Evolutionary conservation across 208 protist genomes (phyloP).

Genomic region (Crithidia thermophila): DNA sequence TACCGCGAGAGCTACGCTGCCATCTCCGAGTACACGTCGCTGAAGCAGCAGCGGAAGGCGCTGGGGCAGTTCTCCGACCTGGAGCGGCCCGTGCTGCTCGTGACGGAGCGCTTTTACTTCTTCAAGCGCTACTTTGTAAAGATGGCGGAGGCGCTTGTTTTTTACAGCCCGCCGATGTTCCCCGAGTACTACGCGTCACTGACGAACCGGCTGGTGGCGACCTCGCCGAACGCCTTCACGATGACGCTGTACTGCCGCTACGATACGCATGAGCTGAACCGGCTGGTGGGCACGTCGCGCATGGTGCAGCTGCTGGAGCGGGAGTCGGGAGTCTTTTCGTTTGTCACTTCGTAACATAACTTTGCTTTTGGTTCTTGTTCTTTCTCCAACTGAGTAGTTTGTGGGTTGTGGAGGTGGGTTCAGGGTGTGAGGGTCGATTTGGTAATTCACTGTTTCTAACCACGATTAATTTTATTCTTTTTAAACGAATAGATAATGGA

Average conservation of each 20-base stretch:
- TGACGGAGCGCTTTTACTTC: conserved; percentile 97
- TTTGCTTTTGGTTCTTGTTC: neutral
- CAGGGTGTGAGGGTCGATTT: no score
- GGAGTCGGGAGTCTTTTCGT: conserved; percentile 77
- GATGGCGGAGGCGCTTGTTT: conserved; percentile 92
- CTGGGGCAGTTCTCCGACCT: conserved; percentile 88
- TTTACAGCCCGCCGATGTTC: conserved; percentile 95
- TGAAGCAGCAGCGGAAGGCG: conserved; percentile 78
- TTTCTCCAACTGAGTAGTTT: neutral
- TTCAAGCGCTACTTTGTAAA: conserved; percentile 95
- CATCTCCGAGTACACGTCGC: conserved; percentile 93
- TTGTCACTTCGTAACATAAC: conserved; percentile 64
- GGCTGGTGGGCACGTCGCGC: conserved; percentile 89
- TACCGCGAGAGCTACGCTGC: conserved; percentile 84
- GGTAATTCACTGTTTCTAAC: no score
- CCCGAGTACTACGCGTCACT: conserved; percentile 94
- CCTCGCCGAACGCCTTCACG: conserved; percentile 75
- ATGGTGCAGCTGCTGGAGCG: conserved; percentile 76
- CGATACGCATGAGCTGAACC: conserved; percentile 93
- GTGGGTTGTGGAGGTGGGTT: no score
- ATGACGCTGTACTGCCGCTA: conserved; percentile 93
- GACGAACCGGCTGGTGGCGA: conserved; percentile 79
- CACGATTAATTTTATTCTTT: no score
- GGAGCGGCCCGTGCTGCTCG: conserved; percentile 88
- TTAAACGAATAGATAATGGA: no score